These are phyloP conservation scores for Peniophora sp. DNA, from an alignment of 1,284 basidiomycete genomes.

Conservation along the genomic window DNA sequence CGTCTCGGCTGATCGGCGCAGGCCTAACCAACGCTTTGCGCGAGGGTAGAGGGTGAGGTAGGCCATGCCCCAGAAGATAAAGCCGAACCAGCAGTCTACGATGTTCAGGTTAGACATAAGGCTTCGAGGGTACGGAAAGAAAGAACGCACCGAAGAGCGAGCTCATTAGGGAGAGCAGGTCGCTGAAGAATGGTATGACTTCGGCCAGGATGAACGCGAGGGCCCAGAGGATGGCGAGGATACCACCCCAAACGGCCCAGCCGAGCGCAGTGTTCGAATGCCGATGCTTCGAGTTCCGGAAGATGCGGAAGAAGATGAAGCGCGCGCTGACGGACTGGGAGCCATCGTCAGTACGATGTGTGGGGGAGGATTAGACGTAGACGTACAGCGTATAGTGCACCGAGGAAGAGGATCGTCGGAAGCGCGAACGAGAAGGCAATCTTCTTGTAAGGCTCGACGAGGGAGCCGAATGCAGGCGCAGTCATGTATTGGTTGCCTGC, in stretches of 20 bases:
- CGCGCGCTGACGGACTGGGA: constrained; percentile 35
- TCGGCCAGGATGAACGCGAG: constrained; percentile 54
- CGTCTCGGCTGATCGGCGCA: constrained; percentile 27
- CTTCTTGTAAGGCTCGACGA: constrained; percentile 33
- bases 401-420: constrained; percentile 45
- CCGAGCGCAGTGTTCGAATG: constrained; percentile 48
- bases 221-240: constrained; percentile 49
- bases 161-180: constrained; percentile 38
- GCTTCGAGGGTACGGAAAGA: neutral
- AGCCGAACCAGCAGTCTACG: constrained; percentile 29
- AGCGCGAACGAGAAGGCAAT: constrained; percentile 40
- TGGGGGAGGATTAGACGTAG: neutral
- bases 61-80: constrained; percentile 40
- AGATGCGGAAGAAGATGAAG: constrained; percentile 44
- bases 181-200: constrained; percentile 40
- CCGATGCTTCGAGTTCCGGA: constrained; percentile 39
- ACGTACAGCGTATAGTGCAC: constrained; percentile 33
- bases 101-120: neutral
- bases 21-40: constrained; percentile 26
- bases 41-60: constrained; percentile 33
- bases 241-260: constrained; percentile 51
- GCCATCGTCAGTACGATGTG: neutral
- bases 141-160: constrained; percentile 32
- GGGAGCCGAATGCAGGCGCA: constrained; percentile 40
- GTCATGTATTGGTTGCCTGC: constrained; percentile 44